Evolutionary conservation across 140 eudicot species (phyloP).

Genomic region (Erigeron philadelphicus): DNA sequence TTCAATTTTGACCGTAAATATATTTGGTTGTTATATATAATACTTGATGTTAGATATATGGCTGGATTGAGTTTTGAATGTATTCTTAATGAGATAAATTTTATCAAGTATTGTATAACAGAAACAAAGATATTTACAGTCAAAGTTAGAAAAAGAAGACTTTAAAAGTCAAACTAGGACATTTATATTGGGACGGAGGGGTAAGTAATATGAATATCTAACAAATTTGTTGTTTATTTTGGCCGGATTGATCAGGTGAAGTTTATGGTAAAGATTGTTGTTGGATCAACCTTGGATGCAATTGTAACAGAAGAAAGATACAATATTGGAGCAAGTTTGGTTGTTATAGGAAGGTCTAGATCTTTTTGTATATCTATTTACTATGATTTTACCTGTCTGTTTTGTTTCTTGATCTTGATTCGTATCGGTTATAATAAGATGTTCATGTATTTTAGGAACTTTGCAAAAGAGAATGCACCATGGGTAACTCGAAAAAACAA

Average conservation of each 20-base stretch:
- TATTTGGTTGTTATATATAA: too few species aligned
- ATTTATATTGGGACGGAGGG: too few species aligned
- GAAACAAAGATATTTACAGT: too few species aligned
- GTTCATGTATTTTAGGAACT: constrained; percentile 28
- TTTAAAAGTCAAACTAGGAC: too few species aligned
- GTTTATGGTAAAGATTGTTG: constrained; percentile 37
- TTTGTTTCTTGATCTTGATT: background rate
- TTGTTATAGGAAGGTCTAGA: constrained; percentile 37
- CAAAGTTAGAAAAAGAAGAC: too few species aligned
- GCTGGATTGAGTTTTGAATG: too few species aligned
- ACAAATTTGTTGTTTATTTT: background rate
- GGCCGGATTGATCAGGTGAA: constrained; percentile 35
- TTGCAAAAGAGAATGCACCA: constrained; percentile 22
- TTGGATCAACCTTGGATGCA: constrained; percentile 27
- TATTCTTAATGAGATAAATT: too few species aligned
- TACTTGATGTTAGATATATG: too few species aligned
- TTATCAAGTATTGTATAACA: too few species aligned
- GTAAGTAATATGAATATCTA: background rate
- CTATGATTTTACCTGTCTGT: constrained; percentile 3
- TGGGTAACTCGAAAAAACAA: constrained; percentile 17
- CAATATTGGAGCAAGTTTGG: constrained; percentile 34
- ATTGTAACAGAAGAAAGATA: constrained; percentile 33
- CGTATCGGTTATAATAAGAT: background rate
- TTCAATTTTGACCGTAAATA: too few species aligned
- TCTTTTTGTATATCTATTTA: background rate